Evolutionary conservation across 805 yeast genomes (phyloP).

Genomic region (Debaryomyces maramus): DNA sequence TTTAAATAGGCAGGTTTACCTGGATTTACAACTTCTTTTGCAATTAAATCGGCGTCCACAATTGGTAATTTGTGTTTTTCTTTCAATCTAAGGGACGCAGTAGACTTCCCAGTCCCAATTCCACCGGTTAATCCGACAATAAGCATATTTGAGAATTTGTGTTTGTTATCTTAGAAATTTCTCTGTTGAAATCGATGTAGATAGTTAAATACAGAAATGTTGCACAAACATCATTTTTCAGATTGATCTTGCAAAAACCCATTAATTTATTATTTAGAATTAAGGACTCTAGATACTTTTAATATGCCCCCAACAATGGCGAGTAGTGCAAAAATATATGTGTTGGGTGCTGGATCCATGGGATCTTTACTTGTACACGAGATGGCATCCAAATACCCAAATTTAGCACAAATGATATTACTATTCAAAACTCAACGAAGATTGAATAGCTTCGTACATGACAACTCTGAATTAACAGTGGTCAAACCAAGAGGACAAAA

Average conservation of each 20-base stretch:
- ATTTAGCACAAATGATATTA: conserved; percentile 38
- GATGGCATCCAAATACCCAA: conserved; percentile 41
- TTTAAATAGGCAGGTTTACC: conserved; percentile 68
- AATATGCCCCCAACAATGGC: conserved; percentile 7
- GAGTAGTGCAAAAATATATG: conserved; percentile 23
- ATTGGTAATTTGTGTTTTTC: conserved; percentile 56
- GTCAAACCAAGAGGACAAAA: conserved; percentile 22
- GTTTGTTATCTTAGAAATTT: too few relatives aligned
- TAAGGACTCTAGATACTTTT: neutral
- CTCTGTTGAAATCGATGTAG: too few relatives aligned
- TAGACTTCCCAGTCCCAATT: conserved; percentile 94
- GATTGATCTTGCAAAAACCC: neutral
- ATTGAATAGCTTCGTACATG: conserved; percentile 38
- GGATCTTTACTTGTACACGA: conserved; percentile 50
- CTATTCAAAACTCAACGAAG: conserved; percentile 43
- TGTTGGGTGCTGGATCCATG: conserved; percentile 56
- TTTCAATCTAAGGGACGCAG: conserved; percentile 65
- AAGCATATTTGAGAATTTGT: conserved; percentile 60
- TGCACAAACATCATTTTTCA: too few relatives aligned
- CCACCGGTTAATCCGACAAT: conserved; percentile 97
- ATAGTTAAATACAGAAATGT: too few relatives aligned
- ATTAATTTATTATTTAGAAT: too few relatives aligned
- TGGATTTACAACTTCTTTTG: conserved; percentile 81
- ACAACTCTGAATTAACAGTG: conserved; percentile 38
- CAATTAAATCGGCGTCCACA: conserved; percentile 89